Conservation (phyloP, 2,329 filamentous ascomycete species). For the Chaetomium strumarium region DNA sequence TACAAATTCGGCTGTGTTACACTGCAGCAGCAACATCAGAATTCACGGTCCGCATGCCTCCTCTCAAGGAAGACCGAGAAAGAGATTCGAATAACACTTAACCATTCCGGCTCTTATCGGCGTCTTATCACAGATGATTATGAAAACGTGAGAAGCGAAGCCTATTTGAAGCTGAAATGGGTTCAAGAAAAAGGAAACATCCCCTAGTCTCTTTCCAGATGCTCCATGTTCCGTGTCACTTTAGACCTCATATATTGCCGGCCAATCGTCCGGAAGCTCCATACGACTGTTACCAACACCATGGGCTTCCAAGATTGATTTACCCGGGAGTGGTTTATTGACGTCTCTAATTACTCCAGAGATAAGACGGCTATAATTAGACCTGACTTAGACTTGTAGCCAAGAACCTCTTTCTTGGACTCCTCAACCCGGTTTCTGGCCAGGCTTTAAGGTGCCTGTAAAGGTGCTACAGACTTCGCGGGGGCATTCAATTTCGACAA, state of each 20-base stretch:
- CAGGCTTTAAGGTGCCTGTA: background rate
- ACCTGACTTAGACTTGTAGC: background rate
- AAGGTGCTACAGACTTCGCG: too few species aligned
- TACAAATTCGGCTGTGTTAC: too few species aligned
- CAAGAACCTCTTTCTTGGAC: background rate
- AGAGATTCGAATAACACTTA: too few species aligned
- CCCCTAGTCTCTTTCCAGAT: background rate
- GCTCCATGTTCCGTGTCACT: background rate
- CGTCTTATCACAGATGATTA: too few species aligned
- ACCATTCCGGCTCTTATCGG: too few species aligned
- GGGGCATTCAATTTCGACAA: too few species aligned
- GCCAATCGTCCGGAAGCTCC: background rate
- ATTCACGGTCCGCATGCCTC: too few species aligned
- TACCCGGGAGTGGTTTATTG: slow-evolving; percentile 12
- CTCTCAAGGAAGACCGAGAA: too few species aligned
- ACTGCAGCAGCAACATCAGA: too few species aligned
- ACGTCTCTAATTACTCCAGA: background rate
- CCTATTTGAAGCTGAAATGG: too few species aligned
- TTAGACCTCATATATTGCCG: background rate
- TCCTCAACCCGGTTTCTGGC: background rate
- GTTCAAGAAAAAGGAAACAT: background rate
- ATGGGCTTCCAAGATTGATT: background rate
- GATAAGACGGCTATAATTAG: slow-evolving; percentile 10
- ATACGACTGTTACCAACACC: background rate
- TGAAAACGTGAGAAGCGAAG: too few species aligned